Evolutionary conservation across 495 filamentous ascomycete genomes (phyloP).

Genomic region (Aspergillus asperescens): DNA sequence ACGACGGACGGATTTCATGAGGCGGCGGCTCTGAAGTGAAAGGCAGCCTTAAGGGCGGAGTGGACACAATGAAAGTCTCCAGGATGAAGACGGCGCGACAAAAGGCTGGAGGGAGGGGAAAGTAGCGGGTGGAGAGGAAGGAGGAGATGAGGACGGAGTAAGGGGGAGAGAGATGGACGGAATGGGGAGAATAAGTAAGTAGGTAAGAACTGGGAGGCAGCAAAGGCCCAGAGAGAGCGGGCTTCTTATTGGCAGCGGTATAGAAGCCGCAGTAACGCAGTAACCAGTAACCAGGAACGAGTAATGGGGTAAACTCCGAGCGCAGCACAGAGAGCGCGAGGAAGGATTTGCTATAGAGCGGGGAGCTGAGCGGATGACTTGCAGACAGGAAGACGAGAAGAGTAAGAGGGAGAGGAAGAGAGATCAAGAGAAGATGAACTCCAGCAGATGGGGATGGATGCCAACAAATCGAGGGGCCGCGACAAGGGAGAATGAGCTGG

Average conservation of each 20-base stretch:
- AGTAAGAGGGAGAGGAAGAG: neutral
- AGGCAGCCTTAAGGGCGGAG: slow-evolving; percentile 3
- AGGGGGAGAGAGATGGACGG: neutral
- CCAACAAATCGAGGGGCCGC: slow-evolving; percentile 20
- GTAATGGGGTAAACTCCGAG: slow-evolving; percentile 9
- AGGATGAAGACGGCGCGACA: slow-evolving; percentile 13
- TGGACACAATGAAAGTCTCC: slow-evolving; percentile 21
- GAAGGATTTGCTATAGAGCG: neutral
- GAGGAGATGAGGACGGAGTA: neutral
- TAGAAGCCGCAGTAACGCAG: neutral
- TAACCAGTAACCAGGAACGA: too few relatives aligned
- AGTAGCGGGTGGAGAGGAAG: neutral
- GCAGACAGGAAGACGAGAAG: neutral
- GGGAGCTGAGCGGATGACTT: slow-evolving; percentile 9
- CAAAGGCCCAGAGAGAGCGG: neutral
- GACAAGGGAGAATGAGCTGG: slow-evolving; percentile 3
- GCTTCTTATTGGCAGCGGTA: slow-evolving; percentile 4
- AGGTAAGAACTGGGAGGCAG: neutral
- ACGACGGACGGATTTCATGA: slow-evolving; percentile 14
- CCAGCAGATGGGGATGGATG: slow-evolving; percentile 10
- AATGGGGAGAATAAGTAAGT: slow-evolving; percentile 1
- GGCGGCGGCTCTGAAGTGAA: slow-evolving; percentile 6
- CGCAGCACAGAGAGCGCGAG: neutral
- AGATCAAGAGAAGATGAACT: neutral
- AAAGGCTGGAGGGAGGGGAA: neutral